A percentile compares a stretch with the other conserved stretches of the same genome.
Conservation (phyloP, 2,329 filamentous ascomycete genomes). For the Camptophora hylomeconis region DNA sequence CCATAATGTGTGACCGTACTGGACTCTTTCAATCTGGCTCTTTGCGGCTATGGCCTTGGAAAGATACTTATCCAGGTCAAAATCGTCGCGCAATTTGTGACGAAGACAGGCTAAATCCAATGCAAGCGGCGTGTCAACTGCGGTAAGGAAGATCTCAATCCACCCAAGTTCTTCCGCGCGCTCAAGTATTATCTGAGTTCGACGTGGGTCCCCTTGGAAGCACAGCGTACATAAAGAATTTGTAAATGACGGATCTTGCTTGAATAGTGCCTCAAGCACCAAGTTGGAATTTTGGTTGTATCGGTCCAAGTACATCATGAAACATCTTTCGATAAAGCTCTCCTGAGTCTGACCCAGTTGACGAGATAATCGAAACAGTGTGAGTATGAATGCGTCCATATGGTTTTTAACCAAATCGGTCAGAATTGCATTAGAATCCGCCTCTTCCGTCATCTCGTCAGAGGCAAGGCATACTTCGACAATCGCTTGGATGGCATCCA, state of each 20-base stretch:
- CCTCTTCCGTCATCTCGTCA: constrained; percentile 40
- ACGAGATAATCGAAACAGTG: constrained; percentile 30
- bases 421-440: constrained; percentile 45
- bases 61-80: constrained; percentile 68
- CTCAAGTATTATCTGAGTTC: constrained; percentile 58
- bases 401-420: constrained; percentile 46
- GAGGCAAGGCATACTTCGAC: constrained; percentile 50
- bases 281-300: constrained; percentile 69
- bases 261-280: constrained; percentile 83
- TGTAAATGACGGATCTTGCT: constrained; percentile 79
- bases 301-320: constrained; percentile 73
- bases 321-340: constrained; percentile 36
- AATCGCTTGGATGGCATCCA: constrained; percentile 62
- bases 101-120: constrained; percentile 77
- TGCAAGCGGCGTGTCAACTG: constrained; percentile 65
- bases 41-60: constrained; percentile 36
- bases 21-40: constrained; percentile 6
- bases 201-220: constrained; percentile 56
- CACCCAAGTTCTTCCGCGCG: constrained; percentile 72
- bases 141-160: constrained; percentile 65
- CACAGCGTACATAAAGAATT: constrained; percentile 64
- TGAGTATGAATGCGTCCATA: constrained; percentile 37
- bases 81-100: constrained; percentile 51
- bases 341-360: constrained; percentile 33
- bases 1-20: constrained; percentile 38